Conservation (phyloP, 192 early-diverging fungal species). For the Coemansia sp. region DNA sequence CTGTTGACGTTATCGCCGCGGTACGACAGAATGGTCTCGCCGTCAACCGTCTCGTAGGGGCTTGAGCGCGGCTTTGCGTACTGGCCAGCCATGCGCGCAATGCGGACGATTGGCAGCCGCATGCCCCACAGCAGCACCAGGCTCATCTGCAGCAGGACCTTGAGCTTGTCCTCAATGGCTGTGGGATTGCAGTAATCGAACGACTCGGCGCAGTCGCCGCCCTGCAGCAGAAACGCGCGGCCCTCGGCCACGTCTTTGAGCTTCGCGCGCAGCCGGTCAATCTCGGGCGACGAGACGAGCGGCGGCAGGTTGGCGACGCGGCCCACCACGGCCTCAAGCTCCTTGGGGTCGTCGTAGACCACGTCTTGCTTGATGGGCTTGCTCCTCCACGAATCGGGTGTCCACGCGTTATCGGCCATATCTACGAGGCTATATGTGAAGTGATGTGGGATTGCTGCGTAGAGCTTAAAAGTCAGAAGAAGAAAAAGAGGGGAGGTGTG, state of each 20-base stretch:
- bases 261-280: slow-evolving; percentile 77
- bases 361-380: slow-evolving; percentile 89
- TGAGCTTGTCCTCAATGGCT: slow-evolving; percentile 93
- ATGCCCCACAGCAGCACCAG: slow-evolving; percentile 93
- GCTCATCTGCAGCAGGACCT: slow-evolving; percentile 97
- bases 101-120: slow-evolving; percentile 88
- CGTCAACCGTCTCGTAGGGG: slow-evolving; percentile 83
- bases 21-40: slow-evolving; percentile 81
- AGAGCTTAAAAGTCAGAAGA: no score
- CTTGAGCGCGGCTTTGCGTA: slow-evolving; percentile 98
- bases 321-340: slow-evolving; percentile 65
- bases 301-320: slow-evolving; percentile 84
- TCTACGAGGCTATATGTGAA: no score
- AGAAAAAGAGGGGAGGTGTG: background rate
- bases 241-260: slow-evolving; percentile 86
- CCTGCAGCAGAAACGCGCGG: slow-evolving; percentile 93
- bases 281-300: slow-evolving; percentile 84
- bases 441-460: no score
- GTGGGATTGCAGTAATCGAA: slow-evolving; percentile 96
- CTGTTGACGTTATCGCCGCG: slow-evolving; percentile 99
- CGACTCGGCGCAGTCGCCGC: slow-evolving; percentile 98
- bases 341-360: slow-evolving; percentile 72
- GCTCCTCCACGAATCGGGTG: slow-evolving; percentile 67
- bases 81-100: slow-evolving; percentile 98
- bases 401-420: slow-evolving; percentile 49